Evolutionary conservation across 2,329 filamentous ascomycete genomes (phyloP), one percentile per base, ranked within the genome.

Genomic region (Xylaria sp.): DNA sequence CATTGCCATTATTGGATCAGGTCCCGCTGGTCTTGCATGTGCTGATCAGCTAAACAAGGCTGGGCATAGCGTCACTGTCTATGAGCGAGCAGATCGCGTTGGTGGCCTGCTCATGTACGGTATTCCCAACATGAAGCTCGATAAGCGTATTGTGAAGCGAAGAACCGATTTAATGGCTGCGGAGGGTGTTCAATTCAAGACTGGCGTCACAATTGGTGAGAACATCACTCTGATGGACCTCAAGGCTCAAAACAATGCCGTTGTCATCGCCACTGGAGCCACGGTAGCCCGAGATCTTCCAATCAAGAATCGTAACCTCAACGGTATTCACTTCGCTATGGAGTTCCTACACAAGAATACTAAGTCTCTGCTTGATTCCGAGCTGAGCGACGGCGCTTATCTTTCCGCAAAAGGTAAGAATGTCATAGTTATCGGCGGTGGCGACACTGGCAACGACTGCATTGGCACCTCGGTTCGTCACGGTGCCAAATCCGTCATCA

Each of bases 61-160:
- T 75, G 95, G 95, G 32, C 95, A 98, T 83, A 83, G 79, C 4
- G 93, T 97, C 63, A 97, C 93, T 13, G 89, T 98, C 20, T 97
- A 96, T 77, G 95, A 98, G 86, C 93, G 95, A 72, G 89, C 94
- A 68, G 95, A 98, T 78, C 93, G 95, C 72, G 84, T 91, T 66
- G 95, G 95, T 82, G 95, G 95, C 80, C 86, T 98, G 63, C 88
- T 98, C 76, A 97, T 97, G 95, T 97, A 98, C 78, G 95, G 95
- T 74, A 98, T 98, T 74, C 95, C 95, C 73, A 98, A 98, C 86
- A 98, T 98, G 95, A 98, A 98, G 86, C 91, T 98, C 48, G 95
- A 98, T 84, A 98, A 98, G 87, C 93, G 93, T 78, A 90, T 97
- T 71, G 95, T 98, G 68, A 95, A 97, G 86, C 92, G 95, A 60